Percentiles rank a stretch among this genome's conserved stretches.
phyloP scores from a whole-genome alignment of 352 stramenopile species.

The Phytophthora pistaciae region DNA sequence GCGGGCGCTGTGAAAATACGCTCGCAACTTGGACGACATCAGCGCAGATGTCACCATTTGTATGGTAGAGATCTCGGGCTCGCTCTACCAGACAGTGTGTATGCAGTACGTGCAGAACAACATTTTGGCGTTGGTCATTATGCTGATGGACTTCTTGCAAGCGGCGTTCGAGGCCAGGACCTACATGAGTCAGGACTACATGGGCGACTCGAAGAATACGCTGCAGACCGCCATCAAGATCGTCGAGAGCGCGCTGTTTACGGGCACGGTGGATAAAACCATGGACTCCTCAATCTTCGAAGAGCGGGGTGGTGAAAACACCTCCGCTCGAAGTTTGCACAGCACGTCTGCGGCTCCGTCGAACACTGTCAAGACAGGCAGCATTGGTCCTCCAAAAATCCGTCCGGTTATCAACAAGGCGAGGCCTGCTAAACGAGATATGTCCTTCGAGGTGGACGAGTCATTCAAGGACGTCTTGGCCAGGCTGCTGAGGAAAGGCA shows the following conservation, averaged over 20 bases:
- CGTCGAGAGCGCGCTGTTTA: slow-evolving; percentile 4
- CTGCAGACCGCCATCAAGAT: slow-evolving; percentile 17
- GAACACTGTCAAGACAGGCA: background rate
- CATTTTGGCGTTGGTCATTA: slow-evolving; percentile 10
- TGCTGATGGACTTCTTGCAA: slow-evolving; percentile 24
- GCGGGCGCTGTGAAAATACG: slow-evolving; percentile 28
- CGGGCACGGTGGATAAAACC: background rate
- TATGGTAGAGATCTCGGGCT: slow-evolving; percentile 35
- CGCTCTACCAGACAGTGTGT: slow-evolving; percentile 37
- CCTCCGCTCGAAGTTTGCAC: background rate
- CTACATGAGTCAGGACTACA: slow-evolving; percentile 19
- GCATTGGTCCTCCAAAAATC: background rate
- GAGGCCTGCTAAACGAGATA: background rate
- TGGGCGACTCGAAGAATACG: slow-evolving; percentile 7
- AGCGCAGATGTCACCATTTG: slow-evolving; percentile 34
- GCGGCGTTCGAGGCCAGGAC: slow-evolving; percentile 2
- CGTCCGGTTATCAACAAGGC: background rate
- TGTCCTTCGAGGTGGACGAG: background rate
- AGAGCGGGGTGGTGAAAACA: background rate
- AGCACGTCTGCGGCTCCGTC: background rate
- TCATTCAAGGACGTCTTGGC: background rate
- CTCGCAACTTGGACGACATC: slow-evolving; percentile 31
- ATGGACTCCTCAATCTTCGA: background rate
- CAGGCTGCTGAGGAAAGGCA: background rate
- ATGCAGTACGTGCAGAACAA: slow-evolving; percentile 29